Percentiles rank a stretch among this genome's conserved stretches.
These are phyloP conservation scores for Triticum urartu DNA, from an alignment of 176 grass and related monocot genomes.

Conservation along the genomic window DNA sequence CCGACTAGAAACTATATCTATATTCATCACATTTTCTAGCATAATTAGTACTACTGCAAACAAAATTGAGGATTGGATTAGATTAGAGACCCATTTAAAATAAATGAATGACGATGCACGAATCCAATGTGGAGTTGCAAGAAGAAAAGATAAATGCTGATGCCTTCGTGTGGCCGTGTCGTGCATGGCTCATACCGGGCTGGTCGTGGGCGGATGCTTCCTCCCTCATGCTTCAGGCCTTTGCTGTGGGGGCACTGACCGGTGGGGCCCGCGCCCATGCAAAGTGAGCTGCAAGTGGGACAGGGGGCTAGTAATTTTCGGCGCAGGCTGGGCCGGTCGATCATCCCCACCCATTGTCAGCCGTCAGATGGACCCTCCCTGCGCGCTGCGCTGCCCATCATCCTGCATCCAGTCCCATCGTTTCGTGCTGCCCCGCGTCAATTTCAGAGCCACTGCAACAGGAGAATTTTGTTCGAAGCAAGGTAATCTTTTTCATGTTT, in stretches of 20 bases:
- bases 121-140: neutral
- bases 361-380: neutral
- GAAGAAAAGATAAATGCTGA: neutral
- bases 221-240: too few species aligned
- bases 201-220: too few species aligned
- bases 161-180: neutral
- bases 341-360: neutral
- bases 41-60: neutral
- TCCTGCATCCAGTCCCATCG: too few species aligned
- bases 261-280: too few species aligned
- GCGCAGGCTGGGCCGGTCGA: neutral
- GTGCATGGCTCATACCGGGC: neutral
- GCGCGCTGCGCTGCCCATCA: too few species aligned
- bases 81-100: neutral
- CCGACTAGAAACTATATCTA: neutral
- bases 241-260: too few species aligned
- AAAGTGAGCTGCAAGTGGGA: neutral
- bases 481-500: too few species aligned
- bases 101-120: neutral
- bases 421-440: too few species aligned
- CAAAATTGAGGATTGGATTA: neutral
- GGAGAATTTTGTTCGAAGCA: too few species aligned
- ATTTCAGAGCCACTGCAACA: too few species aligned
- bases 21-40: neutral
- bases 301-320: neutral